These are phyloP conservation scores for Sextonia rubra DNA, from an alignment of 164 flowering plant species.

Conservation along the genomic window DNA sequence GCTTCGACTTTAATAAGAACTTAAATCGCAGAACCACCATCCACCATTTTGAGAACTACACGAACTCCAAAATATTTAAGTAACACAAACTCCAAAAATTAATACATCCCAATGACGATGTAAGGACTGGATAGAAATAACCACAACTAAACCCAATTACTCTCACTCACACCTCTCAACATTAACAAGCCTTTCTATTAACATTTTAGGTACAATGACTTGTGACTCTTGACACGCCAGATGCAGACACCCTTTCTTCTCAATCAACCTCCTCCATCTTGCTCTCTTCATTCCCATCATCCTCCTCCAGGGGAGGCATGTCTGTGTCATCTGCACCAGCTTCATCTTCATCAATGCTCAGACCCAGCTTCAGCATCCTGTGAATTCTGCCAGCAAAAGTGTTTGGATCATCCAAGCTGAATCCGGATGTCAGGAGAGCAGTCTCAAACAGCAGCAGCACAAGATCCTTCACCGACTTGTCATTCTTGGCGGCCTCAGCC, in stretches of 20 bases:
- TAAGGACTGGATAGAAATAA: too few relatives aligned
- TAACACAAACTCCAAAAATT: too few relatives aligned
- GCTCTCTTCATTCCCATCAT: conserved; percentile 22
- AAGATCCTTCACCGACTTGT: conserved; percentile 59
- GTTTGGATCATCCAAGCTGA: conserved; percentile 59
- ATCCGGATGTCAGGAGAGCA: conserved; percentile 55
- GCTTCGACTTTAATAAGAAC: too few relatives aligned
- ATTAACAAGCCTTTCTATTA: too few relatives aligned
- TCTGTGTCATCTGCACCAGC: conserved; percentile 15
- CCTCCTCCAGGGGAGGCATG: conserved; percentile 27
- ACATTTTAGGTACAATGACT: too few relatives aligned
- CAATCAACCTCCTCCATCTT: conserved; percentile 30
- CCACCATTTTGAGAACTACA: too few relatives aligned
- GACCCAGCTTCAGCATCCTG: conserved; percentile 59
- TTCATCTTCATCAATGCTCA: conserved; percentile 54
- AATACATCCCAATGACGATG: too few relatives aligned
- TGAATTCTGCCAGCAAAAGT: conserved; percentile 50
- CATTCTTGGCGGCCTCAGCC: conserved; percentile 58
- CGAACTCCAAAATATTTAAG: too few relatives aligned
- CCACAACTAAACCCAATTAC: too few relatives aligned
- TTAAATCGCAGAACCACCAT: too few relatives aligned
- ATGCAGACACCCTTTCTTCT: neutral
- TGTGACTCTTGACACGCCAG: too few relatives aligned
- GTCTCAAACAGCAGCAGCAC: conserved; percentile 57
- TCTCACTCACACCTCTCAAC: too few relatives aligned